Base-by-base conservation (phyloP, 2,329 filamentous ascomycete species). In the Aspergillus japonicus region DNA sequence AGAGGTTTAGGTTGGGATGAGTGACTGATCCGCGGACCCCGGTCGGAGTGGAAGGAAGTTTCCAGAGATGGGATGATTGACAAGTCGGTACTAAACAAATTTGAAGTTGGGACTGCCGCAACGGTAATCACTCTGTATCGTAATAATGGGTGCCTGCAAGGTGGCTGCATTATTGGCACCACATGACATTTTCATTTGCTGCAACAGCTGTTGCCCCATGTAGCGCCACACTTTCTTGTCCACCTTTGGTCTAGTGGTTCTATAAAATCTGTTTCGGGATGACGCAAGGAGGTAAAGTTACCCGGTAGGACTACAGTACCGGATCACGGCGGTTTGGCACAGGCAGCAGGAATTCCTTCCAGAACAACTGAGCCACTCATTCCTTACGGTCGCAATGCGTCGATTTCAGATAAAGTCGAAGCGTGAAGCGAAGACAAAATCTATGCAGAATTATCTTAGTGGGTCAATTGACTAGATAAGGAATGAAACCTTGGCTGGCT, bases 61-160 rank as follows among this genome's bases (percentile, higher is more conserved):
- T 44, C 39, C 14, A 44, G 39, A 19, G 16, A 16, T 44, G 39
- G 39, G 33, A 23, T 26, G 16, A 11, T 35, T 33, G 23, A 23
- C 23, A 23, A 23, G 23, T 23, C 3, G 26, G 26, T 6, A 8
- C 8, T 21, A 50, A 33, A 52, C 6, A 14, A 24, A 24, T 4
- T 21, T 29, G 3, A 11, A 42, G 5, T 19, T 31, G 8, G 8
- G 3, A 23, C 16, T 12, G 33, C 19, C 10, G 50, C 21, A n/a
- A n/a, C 44, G 33, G 50, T 49, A 50, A n/a, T 23, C 2, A 12
- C 16, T 19, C n/a, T 50, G 35, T 47, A 33, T 29, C 29, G 5
- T 21, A 57, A 56, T 60, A 42, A 16, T 53, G 58, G 54, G 31
- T 60, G 58, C 58, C 58, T 60, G 58, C 42, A 56, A 52, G 39